Percentiles rank a stretch among this genome's conserved stretches.
Conservation (phyloP, 495 filamentous ascomycete genomes). For the Penicillium nucicola region DNA sequence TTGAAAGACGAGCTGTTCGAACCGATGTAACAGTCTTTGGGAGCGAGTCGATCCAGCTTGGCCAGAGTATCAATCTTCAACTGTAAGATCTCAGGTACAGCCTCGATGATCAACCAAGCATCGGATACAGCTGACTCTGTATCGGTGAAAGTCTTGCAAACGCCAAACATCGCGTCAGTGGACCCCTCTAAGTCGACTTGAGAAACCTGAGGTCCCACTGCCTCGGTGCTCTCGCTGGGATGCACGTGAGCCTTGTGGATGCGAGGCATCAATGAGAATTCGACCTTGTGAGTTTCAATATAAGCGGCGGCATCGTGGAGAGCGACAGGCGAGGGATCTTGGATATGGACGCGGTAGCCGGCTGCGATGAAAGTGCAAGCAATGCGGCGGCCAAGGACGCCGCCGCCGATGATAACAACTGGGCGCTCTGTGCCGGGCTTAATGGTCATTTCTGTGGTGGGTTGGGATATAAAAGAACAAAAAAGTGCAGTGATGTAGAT, state of each 20-base stretch:
- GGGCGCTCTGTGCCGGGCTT: too few species aligned
- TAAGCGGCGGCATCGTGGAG: constrained; percentile 27
- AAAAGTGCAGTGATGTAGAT: too few species aligned
- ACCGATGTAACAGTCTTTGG: constrained; percentile 45
- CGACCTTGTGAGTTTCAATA: constrained; percentile 31
- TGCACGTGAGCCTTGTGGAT: too few species aligned
- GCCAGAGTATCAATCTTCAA: constrained; percentile 46
- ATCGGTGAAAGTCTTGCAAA: constrained; percentile 26
- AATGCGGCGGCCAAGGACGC: constrained; percentile 49
- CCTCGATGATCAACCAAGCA: constrained; percentile 48
- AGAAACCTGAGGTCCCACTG: too few species aligned
- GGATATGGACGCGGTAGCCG: constrained; percentile 44
- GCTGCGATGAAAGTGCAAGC: constrained; percentile 34
- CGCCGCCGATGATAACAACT: constrained; percentile 43
- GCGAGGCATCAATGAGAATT: constrained; percentile 29
- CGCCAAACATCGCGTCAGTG: too few species aligned
- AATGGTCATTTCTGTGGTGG: too few species aligned
- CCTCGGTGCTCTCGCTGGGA: too few species aligned
- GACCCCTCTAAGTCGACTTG: too few species aligned
- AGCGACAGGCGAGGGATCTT: constrained; percentile 28
- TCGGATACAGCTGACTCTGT: constrained; percentile 19
- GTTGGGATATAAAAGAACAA: too few species aligned
- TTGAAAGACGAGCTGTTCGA: constrained; percentile 37
- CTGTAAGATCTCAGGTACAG: constrained; percentile 47
- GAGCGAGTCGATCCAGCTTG: constrained; percentile 38